A percentile compares a stretch with the other conserved stretches of the same genome.
Evolutionary conservation across 1,284 basidiomycete species (phyloP).

Genomic region (Puccinia triticina): DNA sequence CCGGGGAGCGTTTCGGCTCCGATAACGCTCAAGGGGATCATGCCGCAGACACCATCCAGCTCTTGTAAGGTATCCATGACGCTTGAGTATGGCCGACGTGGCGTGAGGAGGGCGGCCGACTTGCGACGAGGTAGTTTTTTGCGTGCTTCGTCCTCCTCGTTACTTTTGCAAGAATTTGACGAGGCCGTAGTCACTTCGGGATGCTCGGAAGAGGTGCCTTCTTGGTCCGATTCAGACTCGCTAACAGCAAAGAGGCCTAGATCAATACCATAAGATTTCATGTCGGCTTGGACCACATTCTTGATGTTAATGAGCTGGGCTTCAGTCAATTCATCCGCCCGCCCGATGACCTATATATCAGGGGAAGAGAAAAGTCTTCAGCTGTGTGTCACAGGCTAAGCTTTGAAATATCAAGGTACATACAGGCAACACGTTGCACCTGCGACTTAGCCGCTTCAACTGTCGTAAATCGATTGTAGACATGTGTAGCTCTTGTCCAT

Average conservation of each 20-base stretch:
- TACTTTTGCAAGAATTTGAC: conserved; percentile 2
- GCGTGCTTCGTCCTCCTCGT: neutral
- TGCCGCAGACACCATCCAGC: conserved; percentile 7
- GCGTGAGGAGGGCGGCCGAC: conserved; percentile 9
- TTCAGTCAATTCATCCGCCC: conserved; percentile 42
- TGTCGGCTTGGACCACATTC: conserved; percentile 4
- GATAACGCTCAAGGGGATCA: conserved; percentile 34
- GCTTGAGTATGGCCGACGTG: conserved; percentile 23
- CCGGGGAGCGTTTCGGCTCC: conserved; percentile 1
- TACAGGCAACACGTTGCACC: conserved; percentile 39
- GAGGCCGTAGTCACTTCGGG: conserved; percentile 25
- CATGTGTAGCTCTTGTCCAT: conserved; percentile 26
- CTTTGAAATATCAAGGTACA: neutral
- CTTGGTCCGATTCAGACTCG: conserved; percentile 24
- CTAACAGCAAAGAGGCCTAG: conserved; percentile 27
- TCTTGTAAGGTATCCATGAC: conserved; percentile 10
- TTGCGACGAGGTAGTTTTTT: conserved; percentile 25
- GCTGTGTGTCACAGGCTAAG: neutral
- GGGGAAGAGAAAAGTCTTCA: neutral
- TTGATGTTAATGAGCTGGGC: conserved; percentile 25
- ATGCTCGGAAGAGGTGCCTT: neutral
- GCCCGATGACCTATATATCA: conserved; percentile 27
- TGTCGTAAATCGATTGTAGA: conserved; percentile 30
- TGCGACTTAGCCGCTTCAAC: conserved; percentile 21
- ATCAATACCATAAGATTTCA: conserved; percentile 27